Percentiles rank a stretch among this genome's conserved stretches.
These are phyloP conservation scores for Scortechinia acanthostroma DNA, from an alignment of 2,329 filamentous ascomycete species.

Conservation along the genomic window DNA sequence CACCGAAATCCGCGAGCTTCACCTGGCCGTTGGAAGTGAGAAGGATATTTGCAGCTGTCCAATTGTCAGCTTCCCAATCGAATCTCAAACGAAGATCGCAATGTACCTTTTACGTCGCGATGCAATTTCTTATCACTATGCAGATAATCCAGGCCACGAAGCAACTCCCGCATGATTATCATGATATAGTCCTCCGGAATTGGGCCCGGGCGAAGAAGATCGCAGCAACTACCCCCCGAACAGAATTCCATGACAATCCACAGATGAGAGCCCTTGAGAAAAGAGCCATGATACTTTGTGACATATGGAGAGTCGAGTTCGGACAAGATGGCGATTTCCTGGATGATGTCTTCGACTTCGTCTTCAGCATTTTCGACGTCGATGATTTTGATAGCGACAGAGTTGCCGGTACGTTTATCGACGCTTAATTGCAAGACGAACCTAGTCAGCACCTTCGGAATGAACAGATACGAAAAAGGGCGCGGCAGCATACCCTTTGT, in stretches of 20 bases:
- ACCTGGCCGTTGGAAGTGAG: slow-evolving; percentile 87
- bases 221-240: slow-evolving; percentile 89
- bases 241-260: slow-evolving; percentile 99
- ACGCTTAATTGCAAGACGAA: slow-evolving; percentile 49
- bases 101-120: slow-evolving; percentile 82
- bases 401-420: slow-evolving; percentile 84
- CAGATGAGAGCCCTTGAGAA: slow-evolving; percentile 87
- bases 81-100: slow-evolving; percentile 2
- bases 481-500: slow-evolving; percentile 77
- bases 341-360: slow-evolving; percentile 98
- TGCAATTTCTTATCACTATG: slow-evolving; percentile 95
- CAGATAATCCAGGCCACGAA: slow-evolving; percentile 85
- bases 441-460: neutral
- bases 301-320: slow-evolving; percentile 94
- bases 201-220: slow-evolving; percentile 86
- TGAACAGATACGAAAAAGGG: neutral
- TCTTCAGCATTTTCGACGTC: slow-evolving; percentile 98
- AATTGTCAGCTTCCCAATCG: neutral
- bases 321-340: slow-evolving; percentile 94
- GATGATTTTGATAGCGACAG: slow-evolving; percentile 96
- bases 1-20: slow-evolving; percentile 93
- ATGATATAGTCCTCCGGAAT: slow-evolving; percentile 95
- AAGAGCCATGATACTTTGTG: slow-evolving; percentile 95
- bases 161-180: slow-evolving; percentile 83
- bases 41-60: slow-evolving; percentile 79